phyloP scores from a whole-genome alignment of 306 rosid genomes.

The Cicer cuneatum region DNA sequence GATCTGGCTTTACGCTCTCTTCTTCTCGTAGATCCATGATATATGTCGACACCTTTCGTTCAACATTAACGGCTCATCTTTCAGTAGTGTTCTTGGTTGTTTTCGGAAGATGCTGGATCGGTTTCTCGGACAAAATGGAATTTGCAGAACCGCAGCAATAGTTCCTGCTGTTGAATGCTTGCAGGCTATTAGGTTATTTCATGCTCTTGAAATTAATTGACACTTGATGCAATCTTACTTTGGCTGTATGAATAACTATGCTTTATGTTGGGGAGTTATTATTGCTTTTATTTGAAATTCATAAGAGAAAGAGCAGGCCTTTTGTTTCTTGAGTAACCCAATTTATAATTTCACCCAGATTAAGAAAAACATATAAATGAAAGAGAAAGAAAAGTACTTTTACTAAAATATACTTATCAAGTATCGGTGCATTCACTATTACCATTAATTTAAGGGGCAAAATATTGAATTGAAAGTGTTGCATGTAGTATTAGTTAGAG shows the following conservation, averaged over 20 bases:
- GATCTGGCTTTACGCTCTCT: background rate
- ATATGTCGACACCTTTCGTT: conserved; percentile 59
- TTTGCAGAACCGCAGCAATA: conserved; percentile 42
- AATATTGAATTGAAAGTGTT: no score
- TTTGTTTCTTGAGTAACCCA: background rate
- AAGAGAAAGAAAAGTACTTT: no score
- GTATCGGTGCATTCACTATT: no score
- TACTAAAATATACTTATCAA: no score
- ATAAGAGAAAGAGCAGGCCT: background rate
- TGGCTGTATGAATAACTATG: background rate
- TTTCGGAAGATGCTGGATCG: conserved; percentile 56
- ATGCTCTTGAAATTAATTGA: conserved; percentile 21
- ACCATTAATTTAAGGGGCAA: no score
- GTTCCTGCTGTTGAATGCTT: conserved; percentile 61
- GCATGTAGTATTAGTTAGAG: no score
- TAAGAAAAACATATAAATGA: no score
- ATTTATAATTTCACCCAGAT: no score
- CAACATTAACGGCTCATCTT: conserved; percentile 62
- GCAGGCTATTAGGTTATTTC: conserved; percentile 67
- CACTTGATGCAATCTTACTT: conserved; percentile 26
- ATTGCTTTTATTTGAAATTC: conserved; percentile 33
- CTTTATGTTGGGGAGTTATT: background rate
- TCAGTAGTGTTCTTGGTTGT: conserved; percentile 56
- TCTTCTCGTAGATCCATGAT: conserved; percentile 62
- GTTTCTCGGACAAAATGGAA: conserved; percentile 52